Base-by-base conservation (phyloP, 2,329 filamentous ascomycete genomes). In the Diaporthe aspalathi region DNA sequence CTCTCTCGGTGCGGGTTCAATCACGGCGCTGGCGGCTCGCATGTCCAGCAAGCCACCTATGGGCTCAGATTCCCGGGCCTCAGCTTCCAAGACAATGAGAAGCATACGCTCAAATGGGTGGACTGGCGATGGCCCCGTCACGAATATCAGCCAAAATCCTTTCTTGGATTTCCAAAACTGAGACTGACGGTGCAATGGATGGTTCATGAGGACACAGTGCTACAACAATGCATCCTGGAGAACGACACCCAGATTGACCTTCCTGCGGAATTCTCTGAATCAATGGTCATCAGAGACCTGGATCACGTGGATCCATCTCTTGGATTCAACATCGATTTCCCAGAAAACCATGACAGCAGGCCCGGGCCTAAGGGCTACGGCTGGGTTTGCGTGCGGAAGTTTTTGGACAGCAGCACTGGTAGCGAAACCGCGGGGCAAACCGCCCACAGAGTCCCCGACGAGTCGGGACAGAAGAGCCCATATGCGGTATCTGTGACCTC, bases 71-170 rank as follows among this genome's bases (percentile, higher is more conserved):
- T 70, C 5, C 29, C 57, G 3, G 8, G 2, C 14, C 62, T 66
- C 9, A 1, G 11, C 6, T 20, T 38, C 12, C 24, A 2, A 1
- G n/a, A 49, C 3, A 7, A 47, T 5, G 4, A 7, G 3, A 17
- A 38, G 4, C 56, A 35, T 1, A 1, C 16, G 1, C 14, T 70
- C 1, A 65, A 54, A 9, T 70, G 67, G 56, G 32, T 35, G n/a
- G 32, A 63, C 22, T 70, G 68, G 57, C 65, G 57, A 52, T 65
- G 68, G 68, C 68, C 68, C 3, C 35, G 67, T 7, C 24, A 63
- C 16, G 24, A 47, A 47, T 70, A 52, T 22, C 5, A 20, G 1
- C 14, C 5, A 2, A 16, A 24, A 16, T 11, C 12, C 0, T 38
- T 65, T 17, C 3, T 35, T 35, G 5, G 32, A 1, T 1, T 14